phyloP scores from a whole-genome alignment of 73 alveolate species.

The Tetrahymena borealis region DNA sequence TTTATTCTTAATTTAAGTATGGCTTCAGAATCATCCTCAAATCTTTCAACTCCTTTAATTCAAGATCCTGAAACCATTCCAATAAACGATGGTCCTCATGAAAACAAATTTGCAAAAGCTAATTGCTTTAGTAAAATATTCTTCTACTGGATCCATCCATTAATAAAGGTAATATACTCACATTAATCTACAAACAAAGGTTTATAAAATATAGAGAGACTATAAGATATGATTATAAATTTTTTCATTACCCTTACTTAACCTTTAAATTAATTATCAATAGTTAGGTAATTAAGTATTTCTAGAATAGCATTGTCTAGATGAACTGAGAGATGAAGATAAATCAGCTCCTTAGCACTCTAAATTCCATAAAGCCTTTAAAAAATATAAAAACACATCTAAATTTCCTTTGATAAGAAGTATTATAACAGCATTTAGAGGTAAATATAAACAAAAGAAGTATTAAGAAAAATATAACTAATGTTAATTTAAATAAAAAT shows the following conservation, averaged over 20 bases:
- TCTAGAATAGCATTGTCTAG: background rate
- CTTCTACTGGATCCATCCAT: background rate
- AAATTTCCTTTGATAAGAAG: background rate
- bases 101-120: background rate
- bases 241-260: too few species aligned
- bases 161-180: background rate
- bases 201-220: too few species aligned
- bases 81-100: background rate
- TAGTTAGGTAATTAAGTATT: background rate
- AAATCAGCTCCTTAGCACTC: background rate
- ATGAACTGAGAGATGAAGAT: background rate
- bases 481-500: background rate
- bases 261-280: too few species aligned
- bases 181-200: too few species aligned
- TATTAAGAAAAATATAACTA: background rate
- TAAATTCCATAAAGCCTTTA: background rate
- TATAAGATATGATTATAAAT: too few species aligned
- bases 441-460: background rate
- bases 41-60: background rate
- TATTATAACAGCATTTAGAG: background rate
- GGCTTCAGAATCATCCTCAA: background rate
- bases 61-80: background rate
- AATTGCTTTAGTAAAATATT: background rate
- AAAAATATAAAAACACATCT: background rate
- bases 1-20: too few species aligned